Conservation (phyloP, 2,329 filamentous ascomycete species). For the Xylariaceae sp. region DNA sequence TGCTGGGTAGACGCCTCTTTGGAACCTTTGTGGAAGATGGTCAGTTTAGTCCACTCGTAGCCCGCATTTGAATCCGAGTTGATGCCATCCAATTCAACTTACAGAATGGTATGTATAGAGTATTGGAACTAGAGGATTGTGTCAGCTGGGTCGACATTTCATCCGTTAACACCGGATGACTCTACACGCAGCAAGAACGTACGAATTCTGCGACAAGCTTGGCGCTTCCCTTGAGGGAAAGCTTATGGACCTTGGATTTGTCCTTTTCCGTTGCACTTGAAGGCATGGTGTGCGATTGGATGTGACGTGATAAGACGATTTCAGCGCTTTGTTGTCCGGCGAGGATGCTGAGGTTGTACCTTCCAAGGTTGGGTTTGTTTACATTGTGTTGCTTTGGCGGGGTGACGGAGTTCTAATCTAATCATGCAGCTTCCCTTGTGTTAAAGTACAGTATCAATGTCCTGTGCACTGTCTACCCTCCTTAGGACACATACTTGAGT, state of each 20-base stretch:
- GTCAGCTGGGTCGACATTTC: conserved; percentile 10
- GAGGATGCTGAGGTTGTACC: no score
- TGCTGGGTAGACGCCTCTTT: conserved; percentile 79
- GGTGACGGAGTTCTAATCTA: no score
- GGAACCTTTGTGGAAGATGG: conserved; percentile 55
- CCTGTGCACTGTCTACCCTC: no score
- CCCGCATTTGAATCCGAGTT: not conserved
- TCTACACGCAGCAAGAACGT: conserved; percentile 34
- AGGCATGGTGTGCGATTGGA: conserved; percentile 20
- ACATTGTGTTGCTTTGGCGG: conserved; percentile 26
- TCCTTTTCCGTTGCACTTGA: conserved; percentile 43
- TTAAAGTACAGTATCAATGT: no score
- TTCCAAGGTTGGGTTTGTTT: no score
- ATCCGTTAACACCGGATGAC: not conserved
- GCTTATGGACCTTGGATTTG: conserved; percentile 90
- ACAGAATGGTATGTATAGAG: conserved; percentile 95
- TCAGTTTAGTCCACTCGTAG: no score
- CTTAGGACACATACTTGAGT: not conserved
- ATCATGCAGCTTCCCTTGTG: no score
- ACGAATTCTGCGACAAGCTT: conserved; percentile 95
- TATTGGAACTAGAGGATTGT: conserved; percentile 70
- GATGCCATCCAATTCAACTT: no score
- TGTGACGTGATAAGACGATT: not conserved
- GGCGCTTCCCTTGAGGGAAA: conserved; percentile 76
- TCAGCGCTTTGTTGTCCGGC: no score